A percentile compares a stretch with the other conserved stretches of the same genome.
phyloP scores from a whole-genome alignment of 23 red algal species.

The Gracilaria caudata region DNA sequence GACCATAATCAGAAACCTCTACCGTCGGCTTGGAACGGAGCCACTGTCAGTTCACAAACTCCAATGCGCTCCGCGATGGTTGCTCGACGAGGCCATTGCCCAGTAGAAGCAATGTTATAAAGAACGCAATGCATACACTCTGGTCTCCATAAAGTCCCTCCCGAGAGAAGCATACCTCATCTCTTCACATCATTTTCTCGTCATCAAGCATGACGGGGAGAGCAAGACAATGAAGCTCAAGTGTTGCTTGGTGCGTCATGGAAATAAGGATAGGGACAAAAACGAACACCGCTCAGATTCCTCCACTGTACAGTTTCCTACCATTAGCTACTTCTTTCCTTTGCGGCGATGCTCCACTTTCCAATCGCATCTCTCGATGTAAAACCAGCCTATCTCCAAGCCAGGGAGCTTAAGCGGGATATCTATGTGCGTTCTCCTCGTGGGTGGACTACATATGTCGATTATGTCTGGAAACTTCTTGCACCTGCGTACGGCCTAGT shows the following conservation, averaged over 20 bases:
- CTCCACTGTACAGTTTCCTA: constrained; percentile 4
- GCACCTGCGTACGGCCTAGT: constrained; percentile 27
- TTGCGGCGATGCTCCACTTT: not conserved
- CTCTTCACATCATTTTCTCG: constrained; percentile 22
- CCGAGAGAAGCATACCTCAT: not conserved
- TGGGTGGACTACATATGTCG: not conserved
- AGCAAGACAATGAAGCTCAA: not conserved
- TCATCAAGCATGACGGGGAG: constrained; percentile 6
- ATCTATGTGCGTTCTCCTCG: not conserved
- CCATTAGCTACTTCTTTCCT: constrained; percentile 25
- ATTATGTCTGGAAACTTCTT: constrained; percentile 29
- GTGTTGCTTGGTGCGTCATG: not conserved
- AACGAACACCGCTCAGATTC: constrained; percentile 12
- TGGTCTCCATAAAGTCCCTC: not conserved
- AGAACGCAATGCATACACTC: not conserved
- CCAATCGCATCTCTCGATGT: constrained; percentile 11
- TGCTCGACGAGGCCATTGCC: not conserved
- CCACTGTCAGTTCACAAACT: not conserved
- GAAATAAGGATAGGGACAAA: constrained; percentile 30
- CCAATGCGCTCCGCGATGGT: not conserved
- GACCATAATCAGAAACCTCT: not conserved
- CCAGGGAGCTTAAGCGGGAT: not conserved
- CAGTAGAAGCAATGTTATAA: not conserved
- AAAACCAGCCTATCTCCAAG: constrained; percentile 25
- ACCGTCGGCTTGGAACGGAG: not conserved